A percentile compares a stretch with the other conserved stretches of the same genome.
These are phyloP conservation scores for Xylariomycetidae sp. DNA, from an alignment of 2,329 filamentous ascomycete species.

Conservation along the genomic window DNA sequence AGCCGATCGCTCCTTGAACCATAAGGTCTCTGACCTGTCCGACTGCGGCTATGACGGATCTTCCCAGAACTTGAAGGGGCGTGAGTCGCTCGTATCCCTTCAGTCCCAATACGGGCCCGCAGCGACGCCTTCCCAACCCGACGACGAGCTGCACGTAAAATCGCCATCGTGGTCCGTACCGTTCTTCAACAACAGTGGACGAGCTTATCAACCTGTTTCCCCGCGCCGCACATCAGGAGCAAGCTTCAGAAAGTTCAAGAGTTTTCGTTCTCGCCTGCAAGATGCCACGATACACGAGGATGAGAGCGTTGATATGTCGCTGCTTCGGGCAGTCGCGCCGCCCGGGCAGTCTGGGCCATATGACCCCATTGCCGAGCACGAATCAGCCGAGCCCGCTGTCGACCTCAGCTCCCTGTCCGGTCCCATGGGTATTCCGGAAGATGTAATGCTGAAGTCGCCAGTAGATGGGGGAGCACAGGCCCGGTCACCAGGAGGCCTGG, in stretches of 20 bases:
- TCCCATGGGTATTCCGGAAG: conserved; percentile 37
- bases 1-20: conserved; percentile 15
- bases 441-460: conserved; percentile 37
- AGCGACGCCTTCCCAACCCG: too few species aligned
- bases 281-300: conserved; percentile 26
- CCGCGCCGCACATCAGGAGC: conserved; percentile 7
- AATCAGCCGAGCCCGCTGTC: conserved; percentile 29
- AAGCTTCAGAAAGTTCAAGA: conserved; percentile 16
- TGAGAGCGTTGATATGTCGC: conserved; percentile 26
- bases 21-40: conserved; percentile 25
- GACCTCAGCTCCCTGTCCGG: conserved; percentile 42
- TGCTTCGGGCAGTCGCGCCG: conserved; percentile 21
- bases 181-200: conserved; percentile 14
- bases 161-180: conserved; percentile 18
- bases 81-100: conserved; percentile 27
- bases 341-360: conserved; percentile 28
- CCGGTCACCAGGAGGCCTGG: conserved; percentile 52
- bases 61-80: conserved; percentile 15
- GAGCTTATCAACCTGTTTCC: conserved; percentile 18
- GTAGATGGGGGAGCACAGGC: conserved; percentile 50
- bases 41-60: conserved; percentile 18
- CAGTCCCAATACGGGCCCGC: conserved; percentile 21
- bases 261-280: conserved; percentile 16
- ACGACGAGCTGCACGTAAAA: conserved; percentile 11
- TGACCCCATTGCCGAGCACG: conserved; percentile 18